Conservation (phyloP, 2,329 filamentous ascomycete species). For the Microcyclospora tardicrescens region DNA sequence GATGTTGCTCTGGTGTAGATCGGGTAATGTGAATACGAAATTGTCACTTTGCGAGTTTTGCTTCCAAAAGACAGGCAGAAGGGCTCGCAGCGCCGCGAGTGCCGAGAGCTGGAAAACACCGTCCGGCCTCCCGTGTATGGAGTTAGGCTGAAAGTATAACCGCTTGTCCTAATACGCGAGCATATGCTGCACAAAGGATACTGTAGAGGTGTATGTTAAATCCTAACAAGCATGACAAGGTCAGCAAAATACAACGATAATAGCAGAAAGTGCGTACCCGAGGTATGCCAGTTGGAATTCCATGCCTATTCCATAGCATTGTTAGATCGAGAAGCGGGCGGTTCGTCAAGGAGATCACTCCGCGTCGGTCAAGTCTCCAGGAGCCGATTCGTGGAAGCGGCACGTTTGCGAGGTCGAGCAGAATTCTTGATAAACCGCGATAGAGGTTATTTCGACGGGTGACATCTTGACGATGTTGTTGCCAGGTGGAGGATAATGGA, state of each 20-base stretch:
- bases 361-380: conserved; percentile 8
- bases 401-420: conserved; percentile 7
- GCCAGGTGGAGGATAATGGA: conserved; percentile 5
- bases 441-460: conserved; percentile 4
- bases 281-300: conserved; percentile 4
- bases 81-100: conserved; percentile 1
- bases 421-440: conserved; percentile 4
- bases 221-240: not conserved
- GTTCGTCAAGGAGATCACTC: conserved; percentile 9
- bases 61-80: conserved; percentile 1
- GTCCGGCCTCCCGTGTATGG: conserved; percentile 6
- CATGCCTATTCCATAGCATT: conserved; percentile 3
- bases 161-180: conserved; percentile 7
- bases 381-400: conserved; percentile 11
- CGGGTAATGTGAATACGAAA: conserved; percentile 20
- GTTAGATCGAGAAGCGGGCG: conserved; percentile 6
- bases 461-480: conserved; percentile 1
- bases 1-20: conserved; percentile 29
- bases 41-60: not conserved
- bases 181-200: conserved; percentile 5
- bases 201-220: conserved; percentile 5
- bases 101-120: conserved; percentile 7
- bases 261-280: conserved; percentile 2
- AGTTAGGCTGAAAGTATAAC: conserved; percentile 7
- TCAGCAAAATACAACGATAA: not conserved